These are phyloP conservation scores for Aspergillus indologenus DNA, from an alignment of 495 filamentous ascomycete species.

Conservation along the genomic window DNA sequence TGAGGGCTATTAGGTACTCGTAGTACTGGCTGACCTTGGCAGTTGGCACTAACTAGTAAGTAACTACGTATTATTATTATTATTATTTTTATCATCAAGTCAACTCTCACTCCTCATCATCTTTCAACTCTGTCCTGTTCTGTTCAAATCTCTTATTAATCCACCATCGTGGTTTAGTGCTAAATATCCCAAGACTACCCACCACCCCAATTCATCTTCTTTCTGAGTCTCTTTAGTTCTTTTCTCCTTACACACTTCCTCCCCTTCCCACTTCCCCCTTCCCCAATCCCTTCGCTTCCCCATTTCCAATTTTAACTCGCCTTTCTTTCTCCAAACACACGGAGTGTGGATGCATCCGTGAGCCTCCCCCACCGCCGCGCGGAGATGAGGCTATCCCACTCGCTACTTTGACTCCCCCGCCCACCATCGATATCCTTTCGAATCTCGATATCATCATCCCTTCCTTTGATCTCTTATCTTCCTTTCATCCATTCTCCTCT, in stretches of 20 bases:
- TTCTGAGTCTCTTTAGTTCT: neutral
- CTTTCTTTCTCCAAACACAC: neutral
- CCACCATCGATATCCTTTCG: neutral
- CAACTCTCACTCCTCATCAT: too few species aligned
- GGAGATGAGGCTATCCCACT: slow-evolving; percentile 7
- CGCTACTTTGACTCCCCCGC: neutral
- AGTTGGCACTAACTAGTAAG: too few species aligned
- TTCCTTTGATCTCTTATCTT: neutral
- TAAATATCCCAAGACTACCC: neutral
- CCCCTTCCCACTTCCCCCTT: too few species aligned
- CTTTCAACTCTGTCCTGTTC: neutral
- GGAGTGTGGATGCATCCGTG: slow-evolving; percentile 3
- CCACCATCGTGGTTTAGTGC: neutral
- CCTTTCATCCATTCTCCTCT: neutral
- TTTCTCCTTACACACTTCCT: neutral
- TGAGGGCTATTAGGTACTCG: too few species aligned
- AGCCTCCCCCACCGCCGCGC: neutral
- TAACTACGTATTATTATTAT: too few species aligned
- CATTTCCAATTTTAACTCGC: slow-evolving; percentile 1
- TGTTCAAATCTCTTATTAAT: neutral
- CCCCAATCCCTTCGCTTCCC: slow-evolving; percentile 2
- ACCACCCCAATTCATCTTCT: neutral
- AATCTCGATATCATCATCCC: neutral
- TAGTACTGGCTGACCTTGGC: slow-evolving; percentile 12
- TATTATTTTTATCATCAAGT: neutral